Conservation (phyloP, 2,329 filamentous ascomycete genomes). For the Neonectria punicea region DNA sequence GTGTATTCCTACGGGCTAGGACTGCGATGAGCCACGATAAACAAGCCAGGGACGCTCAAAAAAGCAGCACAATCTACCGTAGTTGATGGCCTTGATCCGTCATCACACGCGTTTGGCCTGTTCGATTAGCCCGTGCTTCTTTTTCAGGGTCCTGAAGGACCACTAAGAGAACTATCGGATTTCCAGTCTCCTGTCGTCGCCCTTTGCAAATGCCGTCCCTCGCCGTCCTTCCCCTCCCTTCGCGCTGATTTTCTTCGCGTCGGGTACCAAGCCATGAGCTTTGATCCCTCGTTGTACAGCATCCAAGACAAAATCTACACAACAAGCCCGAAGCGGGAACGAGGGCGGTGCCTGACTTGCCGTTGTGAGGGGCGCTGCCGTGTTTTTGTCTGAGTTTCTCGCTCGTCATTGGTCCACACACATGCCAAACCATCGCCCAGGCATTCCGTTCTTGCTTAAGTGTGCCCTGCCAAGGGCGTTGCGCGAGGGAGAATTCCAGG, state of each 20-base stretch:
- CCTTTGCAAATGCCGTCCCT: slow-evolving; percentile 1
- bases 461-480: background rate
- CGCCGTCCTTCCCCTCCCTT: background rate
- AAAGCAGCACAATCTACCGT: background rate
- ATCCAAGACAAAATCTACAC: slow-evolving; percentile 3
- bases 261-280: background rate
- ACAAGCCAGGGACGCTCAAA: background rate
- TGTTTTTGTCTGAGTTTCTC: slow-evolving; percentile 1
- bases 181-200: slow-evolving; percentile 1
- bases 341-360: background rate
- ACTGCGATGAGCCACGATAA: background rate
- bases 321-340: background rate
- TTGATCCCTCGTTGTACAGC: background rate
- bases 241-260: background rate
- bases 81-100: background rate
- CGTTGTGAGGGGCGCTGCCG: background rate
- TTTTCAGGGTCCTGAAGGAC: slow-evolving; percentile 1
- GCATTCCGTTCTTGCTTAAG: slow-evolving; percentile 4
- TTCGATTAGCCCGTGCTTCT: background rate
- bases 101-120: slow-evolving; percentile 2
- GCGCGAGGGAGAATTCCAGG: background rate
- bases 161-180: background rate
- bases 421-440: background rate
- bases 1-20: background rate
- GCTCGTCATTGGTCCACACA: slow-evolving; percentile 1